Percentiles rank a stretch among this genome's conserved stretches.
phyloP scores from a whole-genome alignment of 371 early-diverging fungal genomes.

The Zychaea mexicana region DNA sequence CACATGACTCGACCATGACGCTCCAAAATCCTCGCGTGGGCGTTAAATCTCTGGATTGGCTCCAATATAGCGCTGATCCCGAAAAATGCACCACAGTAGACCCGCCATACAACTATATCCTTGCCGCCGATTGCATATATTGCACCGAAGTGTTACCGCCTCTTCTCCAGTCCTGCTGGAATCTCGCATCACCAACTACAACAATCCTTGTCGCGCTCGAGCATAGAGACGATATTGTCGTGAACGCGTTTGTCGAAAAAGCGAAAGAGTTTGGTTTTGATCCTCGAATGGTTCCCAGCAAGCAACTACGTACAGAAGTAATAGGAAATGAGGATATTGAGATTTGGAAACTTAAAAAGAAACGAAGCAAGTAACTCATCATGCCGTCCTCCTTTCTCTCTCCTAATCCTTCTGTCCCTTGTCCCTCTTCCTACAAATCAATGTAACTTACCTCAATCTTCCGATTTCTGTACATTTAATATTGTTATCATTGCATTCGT shows the following conservation, averaged over 20 bases:
- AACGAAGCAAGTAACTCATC: conserved; percentile 2
- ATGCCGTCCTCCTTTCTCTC: not conserved
- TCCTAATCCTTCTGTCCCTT: not conserved
- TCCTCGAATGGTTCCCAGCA: conserved; percentile 32
- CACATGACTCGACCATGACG: conserved; percentile 2
- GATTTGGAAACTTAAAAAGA: conserved; percentile 42
- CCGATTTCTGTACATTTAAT: not conserved
- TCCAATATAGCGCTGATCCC: conserved; percentile 7
- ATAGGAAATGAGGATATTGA: conserved; percentile 39
- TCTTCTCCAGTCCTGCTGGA: conserved; percentile 19
- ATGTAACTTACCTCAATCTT: not conserved
- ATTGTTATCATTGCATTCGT: conserved; percentile 11
- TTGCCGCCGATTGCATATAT: conserved; percentile 46
- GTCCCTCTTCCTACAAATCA: not conserved
- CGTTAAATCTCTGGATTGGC: conserved; percentile 36
- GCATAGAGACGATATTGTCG: conserved; percentile 35
- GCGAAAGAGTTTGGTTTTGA: conserved; percentile 37
- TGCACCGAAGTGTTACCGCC: conserved; percentile 31
- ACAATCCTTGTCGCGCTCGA: conserved; percentile 33
- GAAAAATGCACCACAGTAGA: conserved; percentile 2
- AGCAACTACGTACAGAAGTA: conserved; percentile 17
- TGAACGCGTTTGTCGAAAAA: conserved; percentile 34
- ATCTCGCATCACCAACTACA: conserved; percentile 20
- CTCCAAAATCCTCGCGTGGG: conserved; percentile 18
- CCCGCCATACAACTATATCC: conserved; percentile 28